Base-by-base conservation (phyloP, 495 filamentous ascomycete species). In the Hypoxylon subgilvum region DNA sequence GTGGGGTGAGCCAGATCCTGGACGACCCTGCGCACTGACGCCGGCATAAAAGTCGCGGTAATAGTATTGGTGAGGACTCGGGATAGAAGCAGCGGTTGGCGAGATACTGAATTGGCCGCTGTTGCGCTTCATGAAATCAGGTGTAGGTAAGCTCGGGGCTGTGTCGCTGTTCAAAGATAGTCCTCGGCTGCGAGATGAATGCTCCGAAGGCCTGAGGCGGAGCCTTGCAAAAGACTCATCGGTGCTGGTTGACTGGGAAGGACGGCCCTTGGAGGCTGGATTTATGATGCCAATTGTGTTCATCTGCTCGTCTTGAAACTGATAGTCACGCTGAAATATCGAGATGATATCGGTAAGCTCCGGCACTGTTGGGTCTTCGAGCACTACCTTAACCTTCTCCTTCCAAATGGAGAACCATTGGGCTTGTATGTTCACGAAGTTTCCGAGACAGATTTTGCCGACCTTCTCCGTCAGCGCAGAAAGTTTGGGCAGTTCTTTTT, bases 401-500 rank as follows among this genome's bases (percentile, higher is more conserved):
- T 89, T 86, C 84, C 91, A 88, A 10, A 88, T 83, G 21, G 77
- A 76, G 58, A 83, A 90, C 92, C 92, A 99, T 13, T 86, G 73
- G 2, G 81, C 76, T 57, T 97, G 92, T 31, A 96, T 84, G 51
- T 87, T 78, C 45, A 96, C 82, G 62, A 97, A 91, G 65, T 88
- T 90, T 50, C 80, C 82, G 25, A 96, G 74, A 55, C 89, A 91
- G 0, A 86, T 85, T 58, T 91, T 87, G 57, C 91, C 88, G 39
- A 96, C 73, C 62, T 86, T 88, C 44, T 85, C 87, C 0, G 92
- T 96, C 41, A 92, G 71, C 8, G 72, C 72, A 54, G 90, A 96
- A 9, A 99, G 84, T 65, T 86, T 89, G 8, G 94, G 94, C 19
- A 99, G 79, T 63, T 97, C 93, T 34, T 92, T 86, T 70, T 96